These are phyloP conservation scores for Cubamyces sp. DNA, from an alignment of 768 basidiomycete genomes.

Conservation along the genomic window DNA sequence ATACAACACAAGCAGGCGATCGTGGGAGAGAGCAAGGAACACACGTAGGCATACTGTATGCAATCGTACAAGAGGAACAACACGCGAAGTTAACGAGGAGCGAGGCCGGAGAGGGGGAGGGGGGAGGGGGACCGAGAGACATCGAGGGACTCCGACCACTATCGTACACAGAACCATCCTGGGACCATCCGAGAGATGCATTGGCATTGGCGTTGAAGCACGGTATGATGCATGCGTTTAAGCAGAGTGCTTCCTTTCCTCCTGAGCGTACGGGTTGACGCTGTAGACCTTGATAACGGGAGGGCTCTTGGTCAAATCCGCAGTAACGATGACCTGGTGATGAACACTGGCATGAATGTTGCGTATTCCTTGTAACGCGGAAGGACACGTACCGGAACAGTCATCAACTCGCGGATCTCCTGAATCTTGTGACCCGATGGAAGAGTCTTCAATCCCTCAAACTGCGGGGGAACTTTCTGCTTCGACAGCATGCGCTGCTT, in stretches of 20 bases:
- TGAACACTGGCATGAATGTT: neutral
- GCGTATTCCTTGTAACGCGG: constrained; percentile 11
- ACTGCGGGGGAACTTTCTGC: constrained; percentile 73
- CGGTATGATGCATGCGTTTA: constrained; percentile 1
- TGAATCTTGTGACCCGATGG: constrained; percentile 90
- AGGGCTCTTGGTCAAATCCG: constrained; percentile 93
- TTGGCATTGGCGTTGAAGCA: constrained; percentile 2
- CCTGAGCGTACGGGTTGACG: constrained; percentile 84
- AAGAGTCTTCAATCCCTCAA: constrained; percentile 80
- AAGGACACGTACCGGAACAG: constrained; percentile 72
- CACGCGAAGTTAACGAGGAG: constrained; percentile 10
- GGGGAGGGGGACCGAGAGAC: neutral
- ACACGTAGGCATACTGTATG: constrained; percentile 4
- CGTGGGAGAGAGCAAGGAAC: constrained; percentile 12
- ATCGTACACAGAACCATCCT: constrained; percentile 28
- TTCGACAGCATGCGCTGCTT: constrained; percentile 80
- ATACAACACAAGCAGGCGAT: neutral
- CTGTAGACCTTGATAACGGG: constrained; percentile 98
- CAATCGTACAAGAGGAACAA: constrained; percentile 15
- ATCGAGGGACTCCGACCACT: constrained; percentile 16
- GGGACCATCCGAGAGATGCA: constrained; percentile 11
- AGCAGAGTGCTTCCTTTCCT: constrained; percentile 42
- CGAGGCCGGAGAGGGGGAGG: neutral
- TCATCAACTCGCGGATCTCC: constrained; percentile 93
- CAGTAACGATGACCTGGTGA: constrained; percentile 89